phyloP scores from a whole-genome alignment of 805 yeast species.

The Wickerhamomyces queroliae region DNA sequence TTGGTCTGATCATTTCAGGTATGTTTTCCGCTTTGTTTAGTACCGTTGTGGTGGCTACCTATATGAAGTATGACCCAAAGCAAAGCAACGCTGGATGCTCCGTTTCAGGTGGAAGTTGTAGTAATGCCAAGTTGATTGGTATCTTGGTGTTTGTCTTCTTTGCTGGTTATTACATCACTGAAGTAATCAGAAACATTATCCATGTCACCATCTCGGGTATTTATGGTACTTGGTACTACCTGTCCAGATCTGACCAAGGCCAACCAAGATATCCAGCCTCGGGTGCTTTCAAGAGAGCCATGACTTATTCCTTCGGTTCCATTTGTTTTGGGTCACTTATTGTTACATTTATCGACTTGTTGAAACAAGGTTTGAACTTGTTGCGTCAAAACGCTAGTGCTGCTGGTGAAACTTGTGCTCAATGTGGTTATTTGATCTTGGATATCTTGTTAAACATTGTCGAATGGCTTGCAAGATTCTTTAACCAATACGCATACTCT shows the following conservation, averaged over 20 bases:
- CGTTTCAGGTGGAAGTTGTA: constrained; percentile 46
- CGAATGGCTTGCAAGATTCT: constrained; percentile 78
- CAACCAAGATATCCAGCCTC: constrained; percentile 76
- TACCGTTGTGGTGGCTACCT: constrained; percentile 65
- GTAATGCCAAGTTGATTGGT: constrained; percentile 59
- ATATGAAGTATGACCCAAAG: constrained; percentile 68
- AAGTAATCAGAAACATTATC: constrained; percentile 72
- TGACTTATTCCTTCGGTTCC: constrained; percentile 86
- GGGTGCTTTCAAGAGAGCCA: constrained; percentile 73
- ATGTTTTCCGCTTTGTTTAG: constrained; percentile 63
- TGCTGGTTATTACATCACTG: constrained; percentile 79
- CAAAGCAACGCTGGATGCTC: constrained; percentile 45
- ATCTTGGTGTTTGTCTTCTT: constrained; percentile 68
- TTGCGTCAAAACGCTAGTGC: constrained; percentile 46
- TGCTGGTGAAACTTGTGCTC: constrained; percentile 47
- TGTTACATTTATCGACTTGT: constrained; percentile 64
- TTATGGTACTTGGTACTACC: constrained; percentile 89
- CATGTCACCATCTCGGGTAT: constrained; percentile 81
- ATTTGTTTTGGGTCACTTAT: constrained; percentile 80
- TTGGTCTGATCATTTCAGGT: constrained; percentile 56
- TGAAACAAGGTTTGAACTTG: constrained; percentile 48
- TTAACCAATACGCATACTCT: constrained; percentile 87
- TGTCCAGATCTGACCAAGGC: constrained; percentile 68
- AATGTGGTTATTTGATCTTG: constrained; percentile 45
- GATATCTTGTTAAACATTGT: constrained; percentile 58